Conservation (phyloP, 495 filamentous ascomycete species). For the Penicillium macrosclerotiorum region DNA sequence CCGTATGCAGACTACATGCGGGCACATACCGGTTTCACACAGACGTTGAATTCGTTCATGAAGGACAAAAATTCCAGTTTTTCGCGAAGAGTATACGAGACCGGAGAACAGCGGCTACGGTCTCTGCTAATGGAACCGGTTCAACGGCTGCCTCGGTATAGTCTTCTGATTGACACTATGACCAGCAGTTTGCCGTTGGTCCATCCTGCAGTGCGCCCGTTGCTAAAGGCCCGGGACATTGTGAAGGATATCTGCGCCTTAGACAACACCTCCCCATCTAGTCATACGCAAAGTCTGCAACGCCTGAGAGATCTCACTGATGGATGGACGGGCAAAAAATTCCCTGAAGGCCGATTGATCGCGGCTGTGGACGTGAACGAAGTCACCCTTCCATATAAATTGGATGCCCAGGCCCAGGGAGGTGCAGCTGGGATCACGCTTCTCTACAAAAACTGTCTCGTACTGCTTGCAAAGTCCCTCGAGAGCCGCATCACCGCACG, state of each 20-base stretch:
- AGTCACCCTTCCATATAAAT: slow-evolving; percentile 68
- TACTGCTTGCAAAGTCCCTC: slow-evolving; percentile 67
- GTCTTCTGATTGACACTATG: slow-evolving; percentile 93
- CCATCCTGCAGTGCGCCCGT: slow-evolving; percentile 73
- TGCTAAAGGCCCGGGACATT: slow-evolving; percentile 84
- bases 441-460: slow-evolving; percentile 78
- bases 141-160: slow-evolving; percentile 91
- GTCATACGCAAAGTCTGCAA: slow-evolving; percentile 67
- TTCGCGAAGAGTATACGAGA: slow-evolving; percentile 71
- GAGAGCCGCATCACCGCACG: slow-evolving; percentile 65
- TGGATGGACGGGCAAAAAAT: slow-evolving; percentile 72
- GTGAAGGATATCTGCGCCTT: slow-evolving; percentile 94
- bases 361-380: slow-evolving; percentile 81
- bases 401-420: slow-evolving; percentile 29
- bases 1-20: slow-evolving; percentile 90
- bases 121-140: slow-evolving; percentile 97
- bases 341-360: slow-evolving; percentile 76
- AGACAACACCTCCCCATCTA: slow-evolving; percentile 60
- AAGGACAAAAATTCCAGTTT: slow-evolving; percentile 75
- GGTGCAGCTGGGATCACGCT: slow-evolving; percentile 69
- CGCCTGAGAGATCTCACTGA: slow-evolving; percentile 72
- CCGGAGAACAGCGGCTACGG: slow-evolving; percentile 85
- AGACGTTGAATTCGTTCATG: slow-evolving; percentile 71
- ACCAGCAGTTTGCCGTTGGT: slow-evolving; percentile 75
- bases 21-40: slow-evolving; percentile 78